Base-by-base conservation (phyloP, 2,329 filamentous ascomycete species). In the Tolypocladium paradoxum region DNA sequence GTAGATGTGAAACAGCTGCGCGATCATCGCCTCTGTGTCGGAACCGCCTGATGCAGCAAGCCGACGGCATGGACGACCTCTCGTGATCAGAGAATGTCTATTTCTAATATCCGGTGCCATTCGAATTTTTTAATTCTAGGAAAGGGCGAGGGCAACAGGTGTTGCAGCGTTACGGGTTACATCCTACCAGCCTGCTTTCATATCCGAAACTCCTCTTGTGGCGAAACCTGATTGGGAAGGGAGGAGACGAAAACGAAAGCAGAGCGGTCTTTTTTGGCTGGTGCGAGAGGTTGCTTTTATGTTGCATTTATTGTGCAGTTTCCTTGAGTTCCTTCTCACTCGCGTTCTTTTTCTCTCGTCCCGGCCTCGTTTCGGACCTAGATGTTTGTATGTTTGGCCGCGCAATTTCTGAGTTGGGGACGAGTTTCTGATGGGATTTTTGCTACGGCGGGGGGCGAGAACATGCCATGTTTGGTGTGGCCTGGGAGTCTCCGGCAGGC, bases 1-100 rank as follows among this genome's bases (percentile, higher is more conserved):
- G 68, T 71, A 68, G 53, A 54, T 34, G 27, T 22, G 45, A 43
- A 49, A 36, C 43, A 36, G 47, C 37, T 31, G 20, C 22, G n/a
- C 31, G 48, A 50, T 53, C 49, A 55, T 51, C 52, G 48, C 51
- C 37, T 29, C 49, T 38, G 24, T 49, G 54, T 49, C 53, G 29
- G 35, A 35, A 43, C 48, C 48, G 49, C 40, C 38, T 27, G 46
- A 31, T 31, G 49, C 51, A 48, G 37, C 45, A 29, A 50, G 48
- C 14, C 31, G 45, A 31, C 11, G 24, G 46, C 31, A 29, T 46
- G 24, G 35, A 22, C 9, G 18, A 43, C 16, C 48, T 34, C 43
- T 36, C 50, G 40, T 48, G 37, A 50, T 46, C 24, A 50, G 47
- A 49, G 37, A 22, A 37, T 45, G 51, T 46, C 47, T 40, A 24